phyloP scores from a whole-genome alignment of 2,329 filamentous ascomycete species.

The Colletotrichum musae region DNA sequence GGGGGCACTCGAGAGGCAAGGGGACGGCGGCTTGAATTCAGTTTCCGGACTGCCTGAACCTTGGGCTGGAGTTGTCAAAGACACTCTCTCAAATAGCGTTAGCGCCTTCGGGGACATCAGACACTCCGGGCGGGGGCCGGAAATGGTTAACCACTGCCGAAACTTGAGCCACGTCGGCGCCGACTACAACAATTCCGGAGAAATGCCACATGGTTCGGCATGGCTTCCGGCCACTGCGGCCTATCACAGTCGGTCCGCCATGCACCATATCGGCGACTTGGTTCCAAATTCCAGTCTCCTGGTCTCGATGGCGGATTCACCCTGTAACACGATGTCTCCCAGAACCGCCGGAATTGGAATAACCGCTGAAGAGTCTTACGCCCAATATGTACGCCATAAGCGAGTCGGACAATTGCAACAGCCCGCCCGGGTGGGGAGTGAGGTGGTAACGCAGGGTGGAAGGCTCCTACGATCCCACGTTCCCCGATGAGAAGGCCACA shows the following conservation, averaged over 20 bases:
- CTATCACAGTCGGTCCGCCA: neutral
- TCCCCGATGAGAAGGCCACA: neutral
- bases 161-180: neutral
- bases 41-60: conserved; percentile 12
- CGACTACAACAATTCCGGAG: conserved; percentile 34
- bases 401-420: neutral
- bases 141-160: conserved; percentile 29
- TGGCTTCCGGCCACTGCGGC: neutral
- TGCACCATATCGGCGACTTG: neutral
- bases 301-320: neutral
- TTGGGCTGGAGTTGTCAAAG: conserved; percentile 24
- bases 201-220: conserved; percentile 31
- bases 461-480: conserved; percentile 2
- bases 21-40: conserved; percentile 5
- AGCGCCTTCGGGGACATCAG: conserved; percentile 16
- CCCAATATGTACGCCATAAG: conserved; percentile 5
- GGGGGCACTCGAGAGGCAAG: neutral
- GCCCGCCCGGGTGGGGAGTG: neutral
- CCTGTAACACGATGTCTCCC: conserved; percentile 23
- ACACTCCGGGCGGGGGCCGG: conserved; percentile 26
- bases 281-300: neutral
- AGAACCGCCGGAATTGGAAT: conserved; percentile 35
- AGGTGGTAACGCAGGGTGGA: neutral
- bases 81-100: conserved; percentile 2
- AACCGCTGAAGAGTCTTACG: neutral